Evolutionary conservation across 371 early-diverging fungal species (phyloP).

Genomic region (Apophysomyces trapeziformis): DNA sequence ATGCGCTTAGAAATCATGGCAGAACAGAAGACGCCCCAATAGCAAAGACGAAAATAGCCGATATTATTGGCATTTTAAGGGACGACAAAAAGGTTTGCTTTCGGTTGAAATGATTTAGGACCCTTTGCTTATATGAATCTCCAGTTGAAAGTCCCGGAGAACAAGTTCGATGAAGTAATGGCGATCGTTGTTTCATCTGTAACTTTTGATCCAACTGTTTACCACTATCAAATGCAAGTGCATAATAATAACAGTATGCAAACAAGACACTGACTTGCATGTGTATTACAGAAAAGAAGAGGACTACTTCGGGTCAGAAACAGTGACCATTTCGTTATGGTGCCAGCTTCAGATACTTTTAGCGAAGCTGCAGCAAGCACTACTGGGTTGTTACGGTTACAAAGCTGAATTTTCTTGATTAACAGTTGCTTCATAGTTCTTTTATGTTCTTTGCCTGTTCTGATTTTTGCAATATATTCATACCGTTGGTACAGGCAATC

Average conservation of each 20-base stretch:
- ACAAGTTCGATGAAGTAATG: conserved; percentile 13
- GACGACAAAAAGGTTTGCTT: neutral
- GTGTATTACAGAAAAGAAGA: conserved; percentile 15
- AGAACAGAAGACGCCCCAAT: neutral
- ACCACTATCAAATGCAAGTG: conserved; percentile 20
- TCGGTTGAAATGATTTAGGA: neutral
- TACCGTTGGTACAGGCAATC: conserved; percentile 4
- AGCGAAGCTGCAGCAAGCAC: neutral
- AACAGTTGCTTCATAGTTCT: neutral
- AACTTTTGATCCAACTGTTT: conserved; percentile 10
- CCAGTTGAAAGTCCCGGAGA: neutral
- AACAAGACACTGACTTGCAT: neutral
- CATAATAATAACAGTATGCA: neutral
- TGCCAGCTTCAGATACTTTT: neutral
- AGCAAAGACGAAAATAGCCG: conserved; percentile 8
- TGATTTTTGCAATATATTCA: conserved; percentile 3
- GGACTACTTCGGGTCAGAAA: conserved; percentile 18
- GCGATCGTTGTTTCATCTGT: neutral
- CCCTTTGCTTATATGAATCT: neutral
- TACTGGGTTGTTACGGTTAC: neutral
- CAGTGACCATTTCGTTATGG: conserved; percentile 4
- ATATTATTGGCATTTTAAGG: neutral
- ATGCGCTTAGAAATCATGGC: neutral
- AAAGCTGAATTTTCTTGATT: neutral
- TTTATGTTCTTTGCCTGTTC: neutral